Evolutionary conservation across 345 rosid species (phyloP), one percentile per base, ranked within the genome.

Genomic region (Eutrema yunnanense): DNA sequence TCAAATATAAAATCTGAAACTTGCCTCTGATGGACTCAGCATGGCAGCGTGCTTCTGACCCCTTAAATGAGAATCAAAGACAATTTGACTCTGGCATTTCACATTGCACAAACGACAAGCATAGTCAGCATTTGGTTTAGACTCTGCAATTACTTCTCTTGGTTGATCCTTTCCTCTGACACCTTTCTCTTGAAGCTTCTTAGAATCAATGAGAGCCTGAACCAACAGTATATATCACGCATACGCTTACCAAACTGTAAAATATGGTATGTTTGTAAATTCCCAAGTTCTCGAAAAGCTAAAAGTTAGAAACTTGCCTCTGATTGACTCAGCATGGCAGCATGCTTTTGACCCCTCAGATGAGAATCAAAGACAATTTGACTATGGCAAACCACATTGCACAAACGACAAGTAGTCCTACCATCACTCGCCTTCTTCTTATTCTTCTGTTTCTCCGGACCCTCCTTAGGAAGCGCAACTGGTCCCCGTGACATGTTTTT

Each of bases 121-220:
- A 7, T 11, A 6, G 14, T 10, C 12, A 65, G 29, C 47, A 73
- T 32, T 54, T 27, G 56, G 56, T 51, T 51, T 51, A 56, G 83
- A 75, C 68, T 84, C 84, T 46, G 74, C 56, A 33, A 83, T 75
- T 69, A 81, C 61, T 33, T 70, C 65, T 56, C 54, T 82, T 79
- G 82, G 47, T 56, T 44, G 68, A 44, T 55, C 80, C 30, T 81
- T 87, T 82, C 75, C 93, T 53, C 68, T 78, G 38, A 58, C 9
- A 13, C 77, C 54, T 66, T 86, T 88, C 42, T 86, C 84, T 77
- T 75, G 82, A 51, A 69, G 19, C 73, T 85, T 86, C 75, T 73
- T 81, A 58, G 80, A 71, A 84, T 78, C 84, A 80, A 65, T 63
- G 72, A 69, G 80, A 48, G 68, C 77, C 78, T 85, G 85, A 79